Evolutionary conservation across 2,329 filamentous ascomycete species (phyloP).

Genomic region (Ascochyta clinopodiicola): DNA sequence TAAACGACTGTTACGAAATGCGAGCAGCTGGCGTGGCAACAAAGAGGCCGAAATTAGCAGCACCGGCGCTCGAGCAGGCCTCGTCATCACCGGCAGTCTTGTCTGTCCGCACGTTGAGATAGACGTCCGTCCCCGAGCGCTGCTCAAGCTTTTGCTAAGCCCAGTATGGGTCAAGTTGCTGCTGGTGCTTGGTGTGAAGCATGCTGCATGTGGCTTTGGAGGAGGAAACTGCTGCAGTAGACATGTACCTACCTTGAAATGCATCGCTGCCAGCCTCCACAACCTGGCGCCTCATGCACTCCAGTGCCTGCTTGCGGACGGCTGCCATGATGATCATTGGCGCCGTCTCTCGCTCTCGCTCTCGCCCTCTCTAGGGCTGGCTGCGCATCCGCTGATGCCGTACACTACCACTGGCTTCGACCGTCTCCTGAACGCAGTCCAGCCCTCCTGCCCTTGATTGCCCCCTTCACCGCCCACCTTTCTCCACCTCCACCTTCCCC

Average conservation of each 20-base stretch:
- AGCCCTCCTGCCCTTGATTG: not conserved
- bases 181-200: not conserved
- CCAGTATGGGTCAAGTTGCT: conserved; percentile 2
- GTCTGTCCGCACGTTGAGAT: not conserved
- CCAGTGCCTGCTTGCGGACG: conserved; percentile 9
- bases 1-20: conserved; percentile 14
- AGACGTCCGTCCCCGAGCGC: not conserved
- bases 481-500: conserved; percentile 13
- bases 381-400: conserved; percentile 13
- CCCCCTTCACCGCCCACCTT: not conserved
- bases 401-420: not conserved
- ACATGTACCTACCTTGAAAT: not conserved
- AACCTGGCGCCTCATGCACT: conserved; percentile 4
- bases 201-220: not conserved
- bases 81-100: conserved; percentile 24
- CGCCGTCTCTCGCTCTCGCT: not conserved
- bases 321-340: conserved; percentile 3
- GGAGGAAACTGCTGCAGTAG: not conserved
- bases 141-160: conserved; percentile 11
- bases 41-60: conserved; percentile 21
- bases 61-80: conserved; percentile 16
- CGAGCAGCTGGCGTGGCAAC: conserved; percentile 21
- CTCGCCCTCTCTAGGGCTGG: conserved; percentile 2
- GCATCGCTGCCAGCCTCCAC: not conserved
- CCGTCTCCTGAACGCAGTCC: conserved; percentile 5